Evolutionary conservation across 306 rosid species (phyloP).

Genomic region (Vigna trinervia): DNA sequence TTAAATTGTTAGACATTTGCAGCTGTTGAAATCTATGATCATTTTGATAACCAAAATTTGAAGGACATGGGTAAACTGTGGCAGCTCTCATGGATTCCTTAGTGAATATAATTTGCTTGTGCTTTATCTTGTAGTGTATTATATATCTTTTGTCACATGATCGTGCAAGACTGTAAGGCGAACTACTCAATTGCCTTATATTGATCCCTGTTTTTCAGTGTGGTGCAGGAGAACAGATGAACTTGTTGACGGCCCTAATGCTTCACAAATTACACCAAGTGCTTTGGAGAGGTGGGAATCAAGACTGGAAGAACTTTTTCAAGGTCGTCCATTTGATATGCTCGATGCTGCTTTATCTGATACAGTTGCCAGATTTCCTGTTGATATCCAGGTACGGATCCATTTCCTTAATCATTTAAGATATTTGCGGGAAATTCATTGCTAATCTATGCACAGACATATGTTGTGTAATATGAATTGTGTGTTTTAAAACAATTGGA

Average conservation of each 20-base stretch:
- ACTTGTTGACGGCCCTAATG: constrained; percentile 72
- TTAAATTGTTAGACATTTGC: not conserved
- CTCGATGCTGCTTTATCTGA: constrained; percentile 66
- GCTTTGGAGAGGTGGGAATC: constrained; percentile 70
- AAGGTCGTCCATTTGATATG: constrained; percentile 70
- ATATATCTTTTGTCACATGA: constrained; percentile 20
- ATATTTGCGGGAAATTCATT: not conserved
- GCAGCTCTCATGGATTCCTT: constrained; percentile 4
- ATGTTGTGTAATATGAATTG: not conserved
- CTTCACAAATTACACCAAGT: constrained; percentile 63
- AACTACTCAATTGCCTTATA: not conserved
- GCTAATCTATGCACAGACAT: not conserved
- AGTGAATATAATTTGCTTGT: constrained; percentile 2
- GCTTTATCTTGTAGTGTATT: constrained; percentile 12
- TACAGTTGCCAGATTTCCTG: constrained; percentile 60
- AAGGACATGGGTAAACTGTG: not conserved
- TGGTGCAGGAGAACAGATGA: constrained; percentile 75
- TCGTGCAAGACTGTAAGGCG: not conserved
- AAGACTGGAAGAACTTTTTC: constrained; percentile 65
- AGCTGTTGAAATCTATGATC: not conserved
- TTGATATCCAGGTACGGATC: constrained; percentile 60
- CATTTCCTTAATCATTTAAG: constrained; percentile 8
- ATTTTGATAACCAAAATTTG: not conserved
- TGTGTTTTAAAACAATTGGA: not conserved
- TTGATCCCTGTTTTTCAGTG: constrained; percentile 52